These are phyloP conservation scores for Zhuliangozyma blackwelliae DNA, from an alignment of 1,139 yeast genomes.

Conservation along the genomic window DNA sequence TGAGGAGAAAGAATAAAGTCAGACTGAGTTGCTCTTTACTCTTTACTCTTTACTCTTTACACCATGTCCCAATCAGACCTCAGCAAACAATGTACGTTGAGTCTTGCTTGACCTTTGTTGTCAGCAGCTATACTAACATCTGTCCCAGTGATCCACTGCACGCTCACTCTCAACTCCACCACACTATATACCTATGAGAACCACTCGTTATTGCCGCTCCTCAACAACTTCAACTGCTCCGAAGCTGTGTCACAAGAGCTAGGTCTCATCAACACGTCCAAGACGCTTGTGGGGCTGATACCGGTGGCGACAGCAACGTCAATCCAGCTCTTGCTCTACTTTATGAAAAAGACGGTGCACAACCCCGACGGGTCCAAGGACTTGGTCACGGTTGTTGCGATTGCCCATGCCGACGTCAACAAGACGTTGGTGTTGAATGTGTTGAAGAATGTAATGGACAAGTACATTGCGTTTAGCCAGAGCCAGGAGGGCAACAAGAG, in stretches of 20 bases:
- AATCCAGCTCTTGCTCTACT: slow-evolving; percentile 39
- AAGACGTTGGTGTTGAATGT: slow-evolving; percentile 44
- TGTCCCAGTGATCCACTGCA: slow-evolving; percentile 35
- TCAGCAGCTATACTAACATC: slow-evolving; percentile 12
- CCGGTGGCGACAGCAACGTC: slow-evolving; percentile 28
- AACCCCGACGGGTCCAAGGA: slow-evolving; percentile 46
- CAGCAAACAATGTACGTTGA: slow-evolving; percentile 29
- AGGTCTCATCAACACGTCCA: slow-evolving; percentile 48
- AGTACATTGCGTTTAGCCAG: slow-evolving; percentile 40
- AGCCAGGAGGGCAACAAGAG: slow-evolving; percentile 20
- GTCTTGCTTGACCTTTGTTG: too few species aligned
- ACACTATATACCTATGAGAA: slow-evolving; percentile 56
- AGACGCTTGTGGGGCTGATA: slow-evolving; percentile 42
- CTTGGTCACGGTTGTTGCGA: slow-evolving; percentile 45
- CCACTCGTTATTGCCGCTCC: slow-evolving; percentile 31
- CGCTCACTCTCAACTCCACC: slow-evolving; percentile 51
- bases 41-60: too few species aligned
- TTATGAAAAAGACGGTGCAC: slow-evolving; percentile 42
- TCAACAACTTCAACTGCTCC: slow-evolving; percentile 45
- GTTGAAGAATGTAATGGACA: slow-evolving; percentile 47
- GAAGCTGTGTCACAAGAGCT: slow-evolving; percentile 54
- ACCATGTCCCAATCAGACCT: slow-evolving; percentile 16
- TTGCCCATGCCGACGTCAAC: slow-evolving; percentile 42
- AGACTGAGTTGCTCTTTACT: too few species aligned
- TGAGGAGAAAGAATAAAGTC: too few species aligned